Evolutionary conservation across 768 basidiomycete species (phyloP).

Genomic region (Rhodosporidiobolus odoratus): DNA sequence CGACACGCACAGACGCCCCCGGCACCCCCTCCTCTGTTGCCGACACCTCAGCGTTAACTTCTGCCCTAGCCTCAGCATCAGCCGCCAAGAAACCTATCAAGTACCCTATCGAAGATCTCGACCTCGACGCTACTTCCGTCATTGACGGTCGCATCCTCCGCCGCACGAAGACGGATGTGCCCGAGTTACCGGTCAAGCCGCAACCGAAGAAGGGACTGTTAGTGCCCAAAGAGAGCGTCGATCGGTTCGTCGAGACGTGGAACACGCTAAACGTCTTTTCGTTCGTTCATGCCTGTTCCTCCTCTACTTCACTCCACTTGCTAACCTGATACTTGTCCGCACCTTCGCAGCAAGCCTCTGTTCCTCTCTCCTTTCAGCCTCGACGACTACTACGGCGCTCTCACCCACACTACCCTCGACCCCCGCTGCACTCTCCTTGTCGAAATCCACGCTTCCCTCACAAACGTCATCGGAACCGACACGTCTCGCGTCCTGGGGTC

Average conservation of each 20-base stretch:
- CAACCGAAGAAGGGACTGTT: slow-evolving; percentile 16
- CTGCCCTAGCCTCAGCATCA: not conserved
- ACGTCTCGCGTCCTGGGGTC: slow-evolving; percentile 46
- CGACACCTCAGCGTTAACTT: not conserved
- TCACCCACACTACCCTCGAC: slow-evolving; percentile 68
- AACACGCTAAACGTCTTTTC: slow-evolving; percentile 90
- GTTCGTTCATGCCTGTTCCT: slow-evolving; percentile 52
- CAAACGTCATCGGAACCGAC: slow-evolving; percentile 77
- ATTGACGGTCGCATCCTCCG: slow-evolving; percentile 40
- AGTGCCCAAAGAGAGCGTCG: slow-evolving; percentile 54
- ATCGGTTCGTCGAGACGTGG: slow-evolving; percentile 84
- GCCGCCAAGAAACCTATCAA: slow-evolving; percentile 68
- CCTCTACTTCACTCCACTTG: not conserved
- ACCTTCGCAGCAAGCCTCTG: slow-evolving; percentile 65
- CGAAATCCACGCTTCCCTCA: slow-evolving; percentile 81
- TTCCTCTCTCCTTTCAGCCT: slow-evolving; percentile 81
- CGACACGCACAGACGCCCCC: not conserved
- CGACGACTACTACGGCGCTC: slow-evolving; percentile 83
- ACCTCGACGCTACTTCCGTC: slow-evolving; percentile 54
- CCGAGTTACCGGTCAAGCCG: slow-evolving; percentile 39
- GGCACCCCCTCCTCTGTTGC: not conserved
- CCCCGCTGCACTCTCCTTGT: slow-evolving; percentile 69
- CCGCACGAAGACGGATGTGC: slow-evolving; percentile 32
- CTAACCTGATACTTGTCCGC: not conserved
- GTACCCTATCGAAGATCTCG: slow-evolving; percentile 88